These are phyloP conservation scores for Casuarina equisetifolia DNA, from an alignment of 306 rosid genomes.

Conservation along the genomic window DNA sequence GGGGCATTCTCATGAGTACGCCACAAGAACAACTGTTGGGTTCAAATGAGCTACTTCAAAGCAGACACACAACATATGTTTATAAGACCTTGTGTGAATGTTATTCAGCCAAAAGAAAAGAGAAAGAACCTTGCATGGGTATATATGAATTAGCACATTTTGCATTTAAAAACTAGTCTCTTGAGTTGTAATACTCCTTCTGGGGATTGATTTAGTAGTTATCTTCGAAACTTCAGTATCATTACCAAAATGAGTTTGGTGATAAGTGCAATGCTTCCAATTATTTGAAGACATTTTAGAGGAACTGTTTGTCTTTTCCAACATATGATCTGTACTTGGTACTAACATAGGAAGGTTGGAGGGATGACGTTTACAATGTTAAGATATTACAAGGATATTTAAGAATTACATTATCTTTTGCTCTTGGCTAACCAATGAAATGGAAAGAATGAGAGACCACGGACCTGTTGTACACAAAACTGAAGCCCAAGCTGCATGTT, in stretches of 20 bases:
- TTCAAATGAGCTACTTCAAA: slow-evolving; percentile 8
- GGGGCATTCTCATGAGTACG: background rate
- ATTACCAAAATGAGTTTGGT: background rate
- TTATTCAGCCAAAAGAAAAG: background rate
- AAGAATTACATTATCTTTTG: background rate
- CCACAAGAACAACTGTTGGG: background rate
- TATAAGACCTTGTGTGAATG: background rate
- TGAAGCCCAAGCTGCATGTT: background rate
- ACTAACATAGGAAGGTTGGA: background rate
- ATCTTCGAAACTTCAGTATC: background rate
- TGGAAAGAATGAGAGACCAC: background rate
- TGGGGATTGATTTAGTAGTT: slow-evolving; percentile 2
- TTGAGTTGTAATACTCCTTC: slow-evolving; percentile 1
- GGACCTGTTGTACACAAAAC: background rate
- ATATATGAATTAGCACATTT: slow-evolving; percentile 1
- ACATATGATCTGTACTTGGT: background rate
- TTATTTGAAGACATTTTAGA: background rate
- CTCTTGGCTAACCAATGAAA: background rate
- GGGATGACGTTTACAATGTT: background rate
- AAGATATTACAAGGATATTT: background rate
- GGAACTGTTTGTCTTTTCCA: background rate
- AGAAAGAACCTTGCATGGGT: background rate
- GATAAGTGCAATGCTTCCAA: background rate
- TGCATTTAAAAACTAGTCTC: background rate
- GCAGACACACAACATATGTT: background rate